Evolutionary conservation across 2,329 filamentous ascomycete species (phyloP).

Genomic region (Diaporthe destruens): DNA sequence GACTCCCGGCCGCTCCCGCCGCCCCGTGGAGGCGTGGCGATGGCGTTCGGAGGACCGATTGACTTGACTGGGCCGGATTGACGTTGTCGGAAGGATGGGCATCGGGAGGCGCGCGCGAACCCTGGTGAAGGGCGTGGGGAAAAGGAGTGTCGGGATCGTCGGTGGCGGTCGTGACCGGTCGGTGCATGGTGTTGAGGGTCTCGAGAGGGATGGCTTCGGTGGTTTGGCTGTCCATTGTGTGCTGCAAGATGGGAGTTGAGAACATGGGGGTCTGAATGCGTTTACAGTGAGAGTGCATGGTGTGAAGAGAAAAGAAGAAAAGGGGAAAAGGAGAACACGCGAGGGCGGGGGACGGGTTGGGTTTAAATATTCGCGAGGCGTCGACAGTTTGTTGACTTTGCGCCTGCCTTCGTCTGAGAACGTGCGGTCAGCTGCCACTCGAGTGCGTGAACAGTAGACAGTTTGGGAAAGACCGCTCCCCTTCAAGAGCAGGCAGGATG

Average conservation of each 20-base stretch:
- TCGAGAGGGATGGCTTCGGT: not conserved
- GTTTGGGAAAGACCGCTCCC: no score
- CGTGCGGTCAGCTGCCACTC: not conserved
- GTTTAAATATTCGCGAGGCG: not conserved
- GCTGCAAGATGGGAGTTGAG: not conserved
- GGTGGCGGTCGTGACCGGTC: not conserved
- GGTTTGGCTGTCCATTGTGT: not conserved
- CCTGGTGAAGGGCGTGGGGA: slow-evolving; percentile 4
- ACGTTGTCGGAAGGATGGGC: not conserved
- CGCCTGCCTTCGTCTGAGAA: not conserved
- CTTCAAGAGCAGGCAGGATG: no score
- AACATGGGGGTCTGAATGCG: not conserved
- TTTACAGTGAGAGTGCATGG: slow-evolving; percentile 4
- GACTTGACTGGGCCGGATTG: not conserved
- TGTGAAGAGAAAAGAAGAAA: slow-evolving; percentile 17
- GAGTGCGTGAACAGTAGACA: not conserved
- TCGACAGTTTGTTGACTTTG: slow-evolving; percentile 6
- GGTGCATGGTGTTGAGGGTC: not conserved
- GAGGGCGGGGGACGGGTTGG: not conserved
- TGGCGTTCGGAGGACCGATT: not conserved
- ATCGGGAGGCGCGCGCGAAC: not conserved
- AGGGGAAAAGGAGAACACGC: not conserved
- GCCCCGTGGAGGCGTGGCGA: slow-evolving; percentile 5
- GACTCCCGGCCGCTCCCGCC: slow-evolving; percentile 10
- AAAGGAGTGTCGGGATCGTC: not conserved